These are phyloP conservation scores for Pulveroboletus sp. DNA, from an alignment of 768 basidiomycete genomes.

Conservation along the genomic window DNA sequence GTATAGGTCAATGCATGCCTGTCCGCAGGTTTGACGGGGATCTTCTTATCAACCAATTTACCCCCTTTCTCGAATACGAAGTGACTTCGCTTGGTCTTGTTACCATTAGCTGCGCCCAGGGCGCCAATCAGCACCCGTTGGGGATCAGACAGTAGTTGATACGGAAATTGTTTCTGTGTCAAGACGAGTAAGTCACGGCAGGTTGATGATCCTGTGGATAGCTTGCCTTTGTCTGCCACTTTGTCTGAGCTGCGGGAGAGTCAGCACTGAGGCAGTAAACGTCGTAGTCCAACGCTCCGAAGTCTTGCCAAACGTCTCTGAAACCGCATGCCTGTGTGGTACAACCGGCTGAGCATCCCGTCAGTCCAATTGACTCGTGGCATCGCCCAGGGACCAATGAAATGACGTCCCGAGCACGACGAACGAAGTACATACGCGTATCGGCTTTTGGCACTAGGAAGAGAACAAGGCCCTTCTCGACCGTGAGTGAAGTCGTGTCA, in stretches of 20 bases:
- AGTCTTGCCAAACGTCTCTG: slow-evolving; percentile 78
- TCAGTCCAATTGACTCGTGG: not conserved
- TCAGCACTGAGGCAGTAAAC: slow-evolving; percentile 88
- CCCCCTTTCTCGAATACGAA: slow-evolving; percentile 93
- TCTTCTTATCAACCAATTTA: slow-evolving; percentile 76
- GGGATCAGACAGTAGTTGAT: slow-evolving; percentile 86
- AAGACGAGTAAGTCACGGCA: slow-evolving; percentile 5
- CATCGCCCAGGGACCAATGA: not conserved
- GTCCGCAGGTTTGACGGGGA: slow-evolving; percentile 83
- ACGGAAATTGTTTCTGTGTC: slow-evolving; percentile 74
- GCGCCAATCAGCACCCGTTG: slow-evolving; percentile 72
- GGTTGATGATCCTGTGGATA: not conserved
- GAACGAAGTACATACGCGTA: slow-evolving; percentile 53
- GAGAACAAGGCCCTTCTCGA: slow-evolving; percentile 72
- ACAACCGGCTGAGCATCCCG: slow-evolving; percentile 63
- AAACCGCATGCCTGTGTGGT: slow-evolving; percentile 92
- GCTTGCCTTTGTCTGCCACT: slow-evolving; percentile 83
- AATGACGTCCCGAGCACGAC: not conserved
- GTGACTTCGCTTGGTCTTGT: slow-evolving; percentile 86
- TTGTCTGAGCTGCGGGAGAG: slow-evolving; percentile 64
- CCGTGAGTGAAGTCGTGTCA: slow-evolving; percentile 57
- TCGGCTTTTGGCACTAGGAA: slow-evolving; percentile 85
- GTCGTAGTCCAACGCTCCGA: slow-evolving; percentile 55
- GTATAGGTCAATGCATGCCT: slow-evolving; percentile 45
- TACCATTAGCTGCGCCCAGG: slow-evolving; percentile 75